A percentile compares a stretch with the other conserved stretches of the same genome.
Evolutionary conservation across 495 filamentous ascomycete species (phyloP).

Genomic region (Daldinia bambusicola): DNA sequence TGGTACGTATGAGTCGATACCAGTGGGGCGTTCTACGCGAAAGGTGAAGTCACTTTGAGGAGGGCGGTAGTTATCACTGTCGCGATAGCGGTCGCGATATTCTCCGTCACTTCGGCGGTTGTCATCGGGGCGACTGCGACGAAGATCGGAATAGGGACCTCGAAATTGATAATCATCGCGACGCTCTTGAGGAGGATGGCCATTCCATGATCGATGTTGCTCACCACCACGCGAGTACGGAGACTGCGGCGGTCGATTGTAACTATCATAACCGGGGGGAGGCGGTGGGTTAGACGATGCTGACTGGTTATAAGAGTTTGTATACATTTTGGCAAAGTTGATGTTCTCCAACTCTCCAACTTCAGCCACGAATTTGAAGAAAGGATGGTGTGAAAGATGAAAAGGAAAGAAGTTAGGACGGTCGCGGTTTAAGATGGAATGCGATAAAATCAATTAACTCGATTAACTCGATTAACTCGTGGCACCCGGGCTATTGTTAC

Average conservation of each 20-base stretch:
- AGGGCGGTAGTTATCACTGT: slow-evolving; percentile 44
- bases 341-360: neutral
- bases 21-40: slow-evolving; percentile 53
- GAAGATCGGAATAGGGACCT: slow-evolving; percentile 38
- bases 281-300: slow-evolving; percentile 36
- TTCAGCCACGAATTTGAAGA: neutral
- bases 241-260: slow-evolving; percentile 31
- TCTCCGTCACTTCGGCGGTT: slow-evolving; percentile 23
- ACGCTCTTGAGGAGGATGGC: slow-evolving; percentile 28
- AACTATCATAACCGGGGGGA: slow-evolving; percentile 23
- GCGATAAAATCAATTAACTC: neutral
- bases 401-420: neutral
- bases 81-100: slow-evolving; percentile 22
- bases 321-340: slow-evolving; percentile 36
- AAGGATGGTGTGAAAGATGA: neutral
- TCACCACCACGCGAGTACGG: slow-evolving; percentile 28
- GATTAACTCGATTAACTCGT: neutral
- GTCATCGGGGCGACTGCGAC: slow-evolving; percentile 24
- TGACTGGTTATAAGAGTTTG: slow-evolving; percentile 27
- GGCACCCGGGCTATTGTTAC: neutral
- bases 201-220: slow-evolving; percentile 36
- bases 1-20: slow-evolving; percentile 45
- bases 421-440: neutral
- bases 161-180: slow-evolving; percentile 34
- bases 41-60: slow-evolving; percentile 61